phyloP scores from a whole-genome alignment of 2,329 filamentous ascomycete species.

The Tricladium varicosporioides region DNA sequence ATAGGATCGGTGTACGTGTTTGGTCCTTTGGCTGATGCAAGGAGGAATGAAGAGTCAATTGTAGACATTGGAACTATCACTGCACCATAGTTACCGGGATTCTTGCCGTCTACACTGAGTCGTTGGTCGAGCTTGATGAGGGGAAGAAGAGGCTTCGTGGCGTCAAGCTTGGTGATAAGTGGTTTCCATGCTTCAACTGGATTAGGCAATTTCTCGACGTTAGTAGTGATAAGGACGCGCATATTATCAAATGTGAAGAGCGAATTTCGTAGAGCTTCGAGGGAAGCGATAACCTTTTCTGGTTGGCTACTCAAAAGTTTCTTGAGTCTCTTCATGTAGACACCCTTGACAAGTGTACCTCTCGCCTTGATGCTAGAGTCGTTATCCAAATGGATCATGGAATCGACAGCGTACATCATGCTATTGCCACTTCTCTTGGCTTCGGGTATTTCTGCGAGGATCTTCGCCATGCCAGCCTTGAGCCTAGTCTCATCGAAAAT shows the following conservation, averaged over 20 bases:
- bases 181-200: conserved; percentile 79
- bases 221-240: conserved; percentile 78
- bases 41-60: conserved; percentile 86
- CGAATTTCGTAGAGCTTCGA: conserved; percentile 71
- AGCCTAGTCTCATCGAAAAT: conserved; percentile 74
- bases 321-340: conserved; percentile 83
- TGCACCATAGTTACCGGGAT: conserved; percentile 70
- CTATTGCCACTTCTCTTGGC: conserved; percentile 79
- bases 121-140: conserved; percentile 68
- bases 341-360: conserved; percentile 78
- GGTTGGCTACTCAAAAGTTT: conserved; percentile 77
- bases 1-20: conserved; percentile 72
- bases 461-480: conserved; percentile 68
- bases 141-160: conserved; percentile 57
- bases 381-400: conserved; percentile 76
- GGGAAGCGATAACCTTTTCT: conserved; percentile 69
- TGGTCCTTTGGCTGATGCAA: conserved; percentile 72
- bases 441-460: conserved; percentile 88
- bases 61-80: conserved; percentile 88
- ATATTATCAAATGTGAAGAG: conserved; percentile 85
- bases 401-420: conserved; percentile 64
- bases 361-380: conserved; percentile 75
- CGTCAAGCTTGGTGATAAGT: conserved; percentile 42
- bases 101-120: conserved; percentile 72
- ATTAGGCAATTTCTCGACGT: conserved; percentile 69